Conservation (phyloP, 768 basidiomycete species). For the Fomitopsis serialis region DNA sequence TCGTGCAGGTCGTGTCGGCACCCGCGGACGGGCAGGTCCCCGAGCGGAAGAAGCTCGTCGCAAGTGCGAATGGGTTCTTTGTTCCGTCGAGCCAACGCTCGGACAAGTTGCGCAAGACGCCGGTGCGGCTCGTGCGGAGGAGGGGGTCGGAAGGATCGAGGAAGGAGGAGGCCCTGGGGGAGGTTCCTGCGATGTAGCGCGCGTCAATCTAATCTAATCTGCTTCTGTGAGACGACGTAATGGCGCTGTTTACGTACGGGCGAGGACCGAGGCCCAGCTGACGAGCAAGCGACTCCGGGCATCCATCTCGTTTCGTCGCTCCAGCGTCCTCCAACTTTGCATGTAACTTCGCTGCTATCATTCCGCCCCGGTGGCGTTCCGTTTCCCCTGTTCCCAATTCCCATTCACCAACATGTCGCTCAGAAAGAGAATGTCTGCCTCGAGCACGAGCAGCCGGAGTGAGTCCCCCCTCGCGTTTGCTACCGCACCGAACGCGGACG, state of each 20-base stretch:
- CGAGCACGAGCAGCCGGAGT: constrained; percentile 21
- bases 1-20: constrained; percentile 63
- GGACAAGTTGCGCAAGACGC: constrained; percentile 33
- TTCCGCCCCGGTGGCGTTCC: neutral
- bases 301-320: neutral
- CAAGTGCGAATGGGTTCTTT: constrained; percentile 32
- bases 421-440: constrained; percentile 26
- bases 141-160: neutral
- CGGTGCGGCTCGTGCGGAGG: constrained; percentile 24
- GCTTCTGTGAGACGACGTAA: constrained; percentile 1
- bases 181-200: neutral
- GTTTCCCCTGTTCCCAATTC: neutral
- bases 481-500: constrained; percentile 29
- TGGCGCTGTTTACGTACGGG: constrained; percentile 2
- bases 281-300: neutral
- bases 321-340: neutral
- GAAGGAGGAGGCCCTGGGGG: neutral
- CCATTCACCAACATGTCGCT: constrained; percentile 19
- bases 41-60: constrained; percentile 25
- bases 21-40: constrained; percentile 25
- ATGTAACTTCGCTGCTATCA: neutral
- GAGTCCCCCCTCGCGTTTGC: constrained; percentile 21
- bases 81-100: constrained; percentile 37
- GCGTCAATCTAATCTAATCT: constrained; percentile 14
- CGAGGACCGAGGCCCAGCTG: neutral